A percentile compares a stretch with the other conserved stretches of the same genome.
These are phyloP conservation scores for Pistacia atlantica DNA, from an alignment of 345 rosid species.

Conservation along the genomic window DNA sequence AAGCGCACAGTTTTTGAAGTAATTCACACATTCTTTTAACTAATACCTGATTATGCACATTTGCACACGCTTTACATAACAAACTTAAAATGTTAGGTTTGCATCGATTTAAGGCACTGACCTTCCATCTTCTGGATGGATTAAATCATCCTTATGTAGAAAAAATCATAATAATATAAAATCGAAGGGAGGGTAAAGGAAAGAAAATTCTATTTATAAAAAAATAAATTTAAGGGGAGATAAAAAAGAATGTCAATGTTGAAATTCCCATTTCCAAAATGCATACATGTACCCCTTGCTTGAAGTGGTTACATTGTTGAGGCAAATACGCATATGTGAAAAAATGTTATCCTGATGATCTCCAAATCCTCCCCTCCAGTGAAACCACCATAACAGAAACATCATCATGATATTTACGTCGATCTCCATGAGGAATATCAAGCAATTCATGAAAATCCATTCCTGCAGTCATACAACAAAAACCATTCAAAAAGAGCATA, in stretches of 20 bases:
- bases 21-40: no score
- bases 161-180: not conserved
- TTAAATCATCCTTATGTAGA: not conserved
- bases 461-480: constrained; percentile 47
- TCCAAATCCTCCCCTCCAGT: constrained; percentile 95
- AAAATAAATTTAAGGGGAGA: not conserved
- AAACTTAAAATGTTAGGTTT: not conserved
- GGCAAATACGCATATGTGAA: constrained; percentile 21
- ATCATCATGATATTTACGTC: constrained; percentile 95
- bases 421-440: constrained; percentile 90
- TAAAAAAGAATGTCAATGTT: constrained; percentile 25
- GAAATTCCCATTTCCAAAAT: constrained; percentile 36
- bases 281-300: constrained; percentile 42
- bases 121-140: constrained; percentile 3
- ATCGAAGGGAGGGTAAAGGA: not conserved
- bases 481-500: not conserved
- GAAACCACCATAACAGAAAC: constrained; percentile 98
- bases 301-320: constrained; percentile 33
- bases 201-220: constrained; percentile 13
- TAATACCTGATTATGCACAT: no score
- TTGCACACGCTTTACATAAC: not conserved
- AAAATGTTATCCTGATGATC: constrained; percentile 75
- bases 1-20: no score
- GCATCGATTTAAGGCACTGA: no score
- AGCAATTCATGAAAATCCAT: constrained; percentile 94